These are phyloP conservation scores for Colletotrichum aenigma DNA, from an alignment of 2,329 filamentous ascomycete genomes.

Conservation along the genomic window DNA sequence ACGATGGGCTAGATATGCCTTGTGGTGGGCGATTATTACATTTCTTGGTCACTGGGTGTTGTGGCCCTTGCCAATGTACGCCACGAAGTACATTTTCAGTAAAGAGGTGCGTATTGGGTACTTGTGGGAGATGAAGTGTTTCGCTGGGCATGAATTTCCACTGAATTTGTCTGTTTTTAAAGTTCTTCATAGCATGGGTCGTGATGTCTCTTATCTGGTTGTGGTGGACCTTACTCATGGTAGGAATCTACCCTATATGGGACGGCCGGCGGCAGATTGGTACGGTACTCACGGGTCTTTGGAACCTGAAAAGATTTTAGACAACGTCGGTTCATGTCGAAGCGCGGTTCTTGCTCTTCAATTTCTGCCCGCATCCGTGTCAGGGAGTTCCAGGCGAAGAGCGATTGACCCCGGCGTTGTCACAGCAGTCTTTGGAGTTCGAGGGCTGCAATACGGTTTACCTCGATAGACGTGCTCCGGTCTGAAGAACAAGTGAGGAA, in stretches of 20 bases:
- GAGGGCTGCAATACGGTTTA: neutral
- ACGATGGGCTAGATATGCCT: conserved; percentile 49
- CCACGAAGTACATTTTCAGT: conserved; percentile 51
- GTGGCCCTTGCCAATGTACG: conserved; percentile 62
- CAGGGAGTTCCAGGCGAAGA: neutral
- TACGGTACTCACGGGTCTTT: neutral
- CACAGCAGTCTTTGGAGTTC: neutral
- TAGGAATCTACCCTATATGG: conserved; percentile 52
- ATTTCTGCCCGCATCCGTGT: neutral
- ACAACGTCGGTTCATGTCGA: neutral
- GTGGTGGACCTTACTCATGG: conserved; percentile 53
- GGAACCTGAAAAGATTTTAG: neutral
- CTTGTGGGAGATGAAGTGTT: neutral
- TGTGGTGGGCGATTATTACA: conserved; percentile 51
- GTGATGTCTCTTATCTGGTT: conserved; percentile 56
- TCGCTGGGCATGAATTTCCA: neutral
- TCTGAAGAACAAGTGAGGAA: neutral
- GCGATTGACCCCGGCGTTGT: neutral
- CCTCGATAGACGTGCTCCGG: neutral
- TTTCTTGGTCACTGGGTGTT: conserved; percentile 58
- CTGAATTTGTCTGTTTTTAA: conserved; percentile 25
- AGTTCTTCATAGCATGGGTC: conserved; percentile 55
- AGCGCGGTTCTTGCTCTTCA: neutral
- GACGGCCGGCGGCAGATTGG: conserved; percentile 44
- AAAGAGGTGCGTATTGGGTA: neutral